Conservation (phyloP, 2,329 filamentous ascomycete species). For the Penicillium fuscoglaucum region DNA sequence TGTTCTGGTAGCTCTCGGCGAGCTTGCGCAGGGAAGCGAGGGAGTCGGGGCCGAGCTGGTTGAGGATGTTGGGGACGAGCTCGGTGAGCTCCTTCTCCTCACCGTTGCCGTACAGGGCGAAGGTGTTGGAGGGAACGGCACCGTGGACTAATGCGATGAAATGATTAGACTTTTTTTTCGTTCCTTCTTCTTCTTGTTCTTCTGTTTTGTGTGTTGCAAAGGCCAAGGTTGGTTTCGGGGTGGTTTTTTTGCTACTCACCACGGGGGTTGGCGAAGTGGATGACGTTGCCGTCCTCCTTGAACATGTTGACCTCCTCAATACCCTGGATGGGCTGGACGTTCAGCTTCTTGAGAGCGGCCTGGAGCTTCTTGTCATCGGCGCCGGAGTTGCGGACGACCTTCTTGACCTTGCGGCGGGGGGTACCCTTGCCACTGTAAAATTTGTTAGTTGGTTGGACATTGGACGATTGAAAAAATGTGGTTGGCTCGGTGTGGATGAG, state of each 20-base stretch:
- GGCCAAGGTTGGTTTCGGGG: neutral
- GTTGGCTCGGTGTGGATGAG: neutral
- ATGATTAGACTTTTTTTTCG: neutral
- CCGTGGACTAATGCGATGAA: slow-evolving; percentile 71
- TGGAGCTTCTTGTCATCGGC: slow-evolving; percentile 99
- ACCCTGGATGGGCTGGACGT: slow-evolving; percentile 97
- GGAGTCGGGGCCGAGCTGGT: slow-evolving; percentile 98
- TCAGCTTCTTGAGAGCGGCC: slow-evolving; percentile 96
- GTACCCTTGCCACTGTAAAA: slow-evolving; percentile 86
- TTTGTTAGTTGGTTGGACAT: neutral
- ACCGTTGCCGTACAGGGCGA: slow-evolving; percentile 97
- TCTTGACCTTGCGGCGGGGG: slow-evolving; percentile 97
- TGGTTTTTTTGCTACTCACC: slow-evolving; percentile 59
- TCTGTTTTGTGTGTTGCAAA: neutral
- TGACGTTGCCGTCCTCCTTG: slow-evolving; percentile 99
- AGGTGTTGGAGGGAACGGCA: slow-evolving; percentile 96
- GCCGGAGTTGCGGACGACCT: slow-evolving; percentile 86
- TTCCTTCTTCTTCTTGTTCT: neutral
- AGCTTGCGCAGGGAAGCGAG: slow-evolving; percentile 97
- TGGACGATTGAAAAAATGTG: neutral
- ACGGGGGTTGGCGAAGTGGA: slow-evolving; percentile 97
- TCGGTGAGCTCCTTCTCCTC: slow-evolving; percentile 99
- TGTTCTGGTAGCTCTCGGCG: slow-evolving; percentile 98
- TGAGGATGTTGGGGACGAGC: slow-evolving; percentile 97
- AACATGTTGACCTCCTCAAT: slow-evolving; percentile 99